These are phyloP conservation scores for Hypholoma fasciculare DNA, from an alignment of 768 basidiomycete species.

Conservation along the genomic window DNA sequence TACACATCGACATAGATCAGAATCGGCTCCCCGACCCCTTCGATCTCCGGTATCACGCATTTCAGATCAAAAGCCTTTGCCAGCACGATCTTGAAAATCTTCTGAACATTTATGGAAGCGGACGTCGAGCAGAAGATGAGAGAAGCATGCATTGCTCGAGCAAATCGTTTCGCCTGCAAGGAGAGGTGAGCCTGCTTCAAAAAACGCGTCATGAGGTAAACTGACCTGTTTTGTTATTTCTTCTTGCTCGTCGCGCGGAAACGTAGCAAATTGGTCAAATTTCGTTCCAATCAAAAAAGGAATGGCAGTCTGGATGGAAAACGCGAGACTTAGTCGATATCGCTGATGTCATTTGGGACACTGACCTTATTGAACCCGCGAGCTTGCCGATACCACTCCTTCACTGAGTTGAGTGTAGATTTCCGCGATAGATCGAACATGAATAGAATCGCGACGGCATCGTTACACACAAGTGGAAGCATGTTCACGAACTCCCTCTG, in stretches of 20 bases:
- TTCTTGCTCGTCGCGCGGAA: slow-evolving; percentile 97
- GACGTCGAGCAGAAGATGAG: slow-evolving; percentile 99
- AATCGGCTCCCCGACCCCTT: slow-evolving; percentile 94
- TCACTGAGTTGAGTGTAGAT: slow-evolving; percentile 96
- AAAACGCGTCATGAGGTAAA: not conserved
- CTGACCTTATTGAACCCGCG: slow-evolving; percentile 97
- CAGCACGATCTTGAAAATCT: slow-evolving; percentile 98
- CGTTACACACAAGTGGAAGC: slow-evolving; percentile 97
- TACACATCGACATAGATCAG: slow-evolving; percentile 90
- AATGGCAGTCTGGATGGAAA: slow-evolving; percentile 81
- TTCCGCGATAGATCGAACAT: slow-evolving; percentile 99
- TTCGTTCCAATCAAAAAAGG: slow-evolving; percentile 99
- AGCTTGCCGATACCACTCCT: slow-evolving; percentile 99
- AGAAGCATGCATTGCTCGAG: slow-evolving; percentile 99
- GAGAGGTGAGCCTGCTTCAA: not conserved
- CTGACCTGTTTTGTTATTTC: slow-evolving; percentile 96
- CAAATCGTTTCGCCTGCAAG: slow-evolving; percentile 90
- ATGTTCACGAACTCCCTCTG: slow-evolving; percentile 99
- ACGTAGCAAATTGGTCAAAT: slow-evolving; percentile 95
- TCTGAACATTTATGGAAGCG: slow-evolving; percentile 99
- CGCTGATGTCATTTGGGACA: not conserved
- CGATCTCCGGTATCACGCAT: slow-evolving; percentile 97
- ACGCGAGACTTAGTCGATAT: not conserved
- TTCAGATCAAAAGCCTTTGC: slow-evolving; percentile 98
- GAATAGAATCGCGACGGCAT: slow-evolving; percentile 99